These are phyloP conservation scores for Inosperma sp. DNA, from an alignment of 768 basidiomycete species.

Conservation along the genomic window DNA sequence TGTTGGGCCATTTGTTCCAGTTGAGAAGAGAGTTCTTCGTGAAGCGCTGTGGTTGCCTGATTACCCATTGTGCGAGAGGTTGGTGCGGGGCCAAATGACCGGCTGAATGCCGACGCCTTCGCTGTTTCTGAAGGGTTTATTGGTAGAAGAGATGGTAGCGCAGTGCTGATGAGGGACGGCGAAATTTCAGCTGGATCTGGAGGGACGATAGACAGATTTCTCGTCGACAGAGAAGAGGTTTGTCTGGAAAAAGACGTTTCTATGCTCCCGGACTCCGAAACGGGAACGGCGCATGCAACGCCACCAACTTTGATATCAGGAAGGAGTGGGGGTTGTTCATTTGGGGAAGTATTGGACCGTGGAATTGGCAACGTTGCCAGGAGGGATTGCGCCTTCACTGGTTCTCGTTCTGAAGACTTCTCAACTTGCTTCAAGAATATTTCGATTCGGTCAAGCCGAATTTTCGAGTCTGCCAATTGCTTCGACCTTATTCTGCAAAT, in stretches of 20 bases:
- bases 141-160: constrained; percentile 23
- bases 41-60: constrained; percentile 39
- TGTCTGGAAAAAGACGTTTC: constrained; percentile 12
- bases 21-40: constrained; percentile 70
- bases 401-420: constrained; percentile 19
- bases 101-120: constrained; percentile 15
- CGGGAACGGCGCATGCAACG: neutral
- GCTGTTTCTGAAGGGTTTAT: constrained; percentile 19
- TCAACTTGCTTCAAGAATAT: constrained; percentile 46
- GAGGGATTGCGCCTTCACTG: constrained; percentile 41
- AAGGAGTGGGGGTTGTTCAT: constrained; percentile 14
- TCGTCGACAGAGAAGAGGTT: constrained; percentile 5
- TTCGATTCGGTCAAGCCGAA: constrained; percentile 54
- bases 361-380: constrained; percentile 54
- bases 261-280: constrained; percentile 8
- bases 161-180: constrained; percentile 21
- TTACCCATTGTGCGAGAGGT: constrained; percentile 15
- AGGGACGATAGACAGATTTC: constrained; percentile 14
- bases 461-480: constrained; percentile 43
- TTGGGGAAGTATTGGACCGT: constrained; percentile 18
- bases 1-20: constrained; percentile 84
- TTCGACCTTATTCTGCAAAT: constrained; percentile 37
- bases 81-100: constrained; percentile 15
- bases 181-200: constrained; percentile 21
- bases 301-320: neutral